Evolutionary conservation across 345 rosid species (phyloP).

Genomic region (Lenwebbia sp.): DNA sequence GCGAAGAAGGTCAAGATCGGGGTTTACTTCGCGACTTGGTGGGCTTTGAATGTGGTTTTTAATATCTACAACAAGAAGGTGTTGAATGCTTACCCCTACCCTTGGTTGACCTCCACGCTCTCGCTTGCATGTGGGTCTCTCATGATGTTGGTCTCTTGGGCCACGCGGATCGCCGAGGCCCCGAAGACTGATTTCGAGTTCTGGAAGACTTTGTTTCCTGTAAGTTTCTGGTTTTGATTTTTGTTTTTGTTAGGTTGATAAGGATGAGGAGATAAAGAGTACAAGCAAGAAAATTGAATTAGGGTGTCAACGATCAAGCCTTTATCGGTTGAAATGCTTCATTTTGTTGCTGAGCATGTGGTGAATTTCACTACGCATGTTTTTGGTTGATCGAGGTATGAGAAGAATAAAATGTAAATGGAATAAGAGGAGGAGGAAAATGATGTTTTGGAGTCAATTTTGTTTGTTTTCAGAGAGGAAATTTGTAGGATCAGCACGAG

Average conservation of each 20-base stretch:
- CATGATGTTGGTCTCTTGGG: slow-evolving; percentile 97
- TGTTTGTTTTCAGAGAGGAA: not conserved
- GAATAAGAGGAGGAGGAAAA: not conserved
- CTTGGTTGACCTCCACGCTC: slow-evolving; percentile 94
- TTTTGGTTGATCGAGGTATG: not conserved
- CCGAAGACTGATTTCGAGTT: slow-evolving; percentile 86
- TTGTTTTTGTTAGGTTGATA: slow-evolving; percentile 19
- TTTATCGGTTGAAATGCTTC: not conserved
- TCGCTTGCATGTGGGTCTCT: slow-evolving; percentile 93
- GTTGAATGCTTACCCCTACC: slow-evolving; percentile 88
- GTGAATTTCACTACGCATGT: not conserved
- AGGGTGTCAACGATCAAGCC: not conserved
- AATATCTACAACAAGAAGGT: slow-evolving; percentile 98
- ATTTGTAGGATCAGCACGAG: not conserved
- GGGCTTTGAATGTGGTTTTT: slow-evolving; percentile 94
- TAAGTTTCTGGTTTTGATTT: slow-evolving; percentile 28
- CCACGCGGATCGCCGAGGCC: slow-evolving; percentile 72
- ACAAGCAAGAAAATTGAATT: not conserved
- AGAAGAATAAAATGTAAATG: not conserved
- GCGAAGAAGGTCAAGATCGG: slow-evolving; percentile 68
- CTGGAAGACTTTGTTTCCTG: slow-evolving; percentile 95
- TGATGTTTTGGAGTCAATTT: not conserved
- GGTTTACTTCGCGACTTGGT: slow-evolving; percentile 90
- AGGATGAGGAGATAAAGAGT: not conserved
- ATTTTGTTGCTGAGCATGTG: not conserved